phyloP scores from a whole-genome alignment of 805 yeast genomes.

The Lachancea fermentati region DNA sequence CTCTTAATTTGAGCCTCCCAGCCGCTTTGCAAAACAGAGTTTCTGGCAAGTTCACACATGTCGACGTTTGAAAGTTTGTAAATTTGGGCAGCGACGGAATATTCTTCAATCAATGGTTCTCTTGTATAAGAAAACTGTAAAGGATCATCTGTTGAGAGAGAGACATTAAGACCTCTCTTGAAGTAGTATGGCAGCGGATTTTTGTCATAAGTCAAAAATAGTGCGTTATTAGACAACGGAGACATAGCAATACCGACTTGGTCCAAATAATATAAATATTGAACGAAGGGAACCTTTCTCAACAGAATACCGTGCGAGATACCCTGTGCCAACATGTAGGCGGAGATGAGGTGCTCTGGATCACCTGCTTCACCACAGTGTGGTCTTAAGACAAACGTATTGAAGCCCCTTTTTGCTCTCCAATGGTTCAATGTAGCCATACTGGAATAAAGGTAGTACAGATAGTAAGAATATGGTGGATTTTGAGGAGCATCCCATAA shows the following conservation, averaged over 20 bases:
- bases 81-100: constrained; percentile 96
- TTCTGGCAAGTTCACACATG: constrained; percentile 93
- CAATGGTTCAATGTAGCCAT: constrained; percentile 80
- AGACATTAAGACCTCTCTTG: constrained; percentile 89
- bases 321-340: constrained; percentile 84
- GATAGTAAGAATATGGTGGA: constrained; percentile 96
- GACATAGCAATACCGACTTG: constrained; percentile 99
- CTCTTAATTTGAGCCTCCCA: constrained; percentile 81
- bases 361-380: constrained; percentile 99
- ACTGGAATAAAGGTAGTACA: constrained; percentile 85
- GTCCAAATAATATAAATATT: constrained; percentile 85
- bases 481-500: constrained; percentile 73
- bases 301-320: constrained; percentile 93
- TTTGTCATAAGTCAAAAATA: constrained; percentile 92
- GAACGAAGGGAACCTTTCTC: constrained; percentile 92
- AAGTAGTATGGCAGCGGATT: constrained; percentile 91
- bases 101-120: constrained; percentile 96
- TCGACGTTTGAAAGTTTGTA: constrained; percentile 92
- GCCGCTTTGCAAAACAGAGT: constrained; percentile 91
- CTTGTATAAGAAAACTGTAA: constrained; percentile 94
- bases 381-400: constrained; percentile 91
- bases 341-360: constrained; percentile 90
- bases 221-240: constrained; percentile 92
- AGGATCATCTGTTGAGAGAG: constrained; percentile 96
- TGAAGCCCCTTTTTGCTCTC: constrained; percentile 69